Evolutionary conservation across 495 filamentous ascomycete species (phyloP), one percentile per base, ranked within the genome.

Genomic region (Aspergillus ellipticus): DNA sequence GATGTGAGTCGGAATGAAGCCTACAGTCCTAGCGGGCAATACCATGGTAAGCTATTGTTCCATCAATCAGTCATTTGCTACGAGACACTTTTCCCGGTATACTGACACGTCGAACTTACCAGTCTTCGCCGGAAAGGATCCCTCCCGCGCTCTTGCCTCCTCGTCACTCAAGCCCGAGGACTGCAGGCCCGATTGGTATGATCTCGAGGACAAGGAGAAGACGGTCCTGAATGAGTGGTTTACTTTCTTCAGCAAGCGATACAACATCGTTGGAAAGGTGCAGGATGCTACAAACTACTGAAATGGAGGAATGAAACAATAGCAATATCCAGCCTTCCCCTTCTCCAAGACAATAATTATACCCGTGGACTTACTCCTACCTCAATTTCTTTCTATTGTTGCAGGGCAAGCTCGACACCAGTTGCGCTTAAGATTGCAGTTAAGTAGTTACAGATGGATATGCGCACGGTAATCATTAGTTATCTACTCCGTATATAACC

Each of bases 121-220:
- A 97, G 95, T 96, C 22, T 97, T 99, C 64, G 89, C 90, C 9
- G 94, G 95, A 59, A 93, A 95, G 66, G 94, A 99, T 66, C 85
- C 93, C 56, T 97, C 92, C 22, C 85, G 91, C 42, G 94, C 92
- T 7, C 82, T 99, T 21, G 94, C 82, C 17, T 83, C 81, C 66
- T 94, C 92, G 4, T 96, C 90, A 4, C 84, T 92, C 41, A 96
- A 97, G 70, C 70, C 79, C 4, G 91, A 92, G 63, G 90, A 97
- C 63, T 92, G 89, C 60, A 74, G 73, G 16, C 76, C 95, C 1
- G 88, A 96, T 26, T 97, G 90, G 90, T 77, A 85, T 53, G 89
- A 94, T 66, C 77, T 99, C 42, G 71, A 73, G 19, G 92, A 96
- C n/a, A 90, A 92, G 73, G 85, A 96, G 68, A 90, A 96, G 75